Conservation (phyloP, 2,329 filamentous ascomycete species). For the Leptographium flavum region DNA sequence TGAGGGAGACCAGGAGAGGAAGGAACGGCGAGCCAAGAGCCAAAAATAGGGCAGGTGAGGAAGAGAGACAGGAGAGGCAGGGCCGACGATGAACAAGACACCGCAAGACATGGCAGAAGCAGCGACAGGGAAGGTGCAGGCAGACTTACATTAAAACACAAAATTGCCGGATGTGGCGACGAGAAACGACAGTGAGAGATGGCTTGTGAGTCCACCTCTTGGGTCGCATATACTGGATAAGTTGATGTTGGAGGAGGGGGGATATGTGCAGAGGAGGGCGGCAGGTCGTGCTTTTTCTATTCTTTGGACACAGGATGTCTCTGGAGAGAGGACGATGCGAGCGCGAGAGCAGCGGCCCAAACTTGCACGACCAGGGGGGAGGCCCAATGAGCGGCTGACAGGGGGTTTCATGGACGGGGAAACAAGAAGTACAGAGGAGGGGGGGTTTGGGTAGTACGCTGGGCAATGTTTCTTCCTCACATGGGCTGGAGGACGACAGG, state of each 20-base stretch:
- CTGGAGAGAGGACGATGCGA: not conserved
- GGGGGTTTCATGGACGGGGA: not conserved
- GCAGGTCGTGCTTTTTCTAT: not conserved
- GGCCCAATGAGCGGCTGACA: conserved; percentile 4
- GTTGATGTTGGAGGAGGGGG: not conserved
- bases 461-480: not conserved
- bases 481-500: not conserved
- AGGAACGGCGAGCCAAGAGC: no score
- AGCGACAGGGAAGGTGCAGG: not conserved
- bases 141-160: not conserved
- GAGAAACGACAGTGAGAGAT: not conserved
- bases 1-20: not conserved
- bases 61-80: not conserved
- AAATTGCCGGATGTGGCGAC: not conserved
- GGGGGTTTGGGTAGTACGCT: conserved; percentile 1
- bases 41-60: not conserved
- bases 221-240: not conserved
- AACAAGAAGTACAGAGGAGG: not conserved
- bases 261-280: not conserved
- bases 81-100: not conserved
- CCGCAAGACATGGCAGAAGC: no score
- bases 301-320: not conserved
- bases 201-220: not conserved
- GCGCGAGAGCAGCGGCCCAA: not conserved
- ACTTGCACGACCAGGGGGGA: not conserved